Percentiles rank a stretch among this genome's conserved stretches.
phyloP scores from a whole-genome alignment of 345 rosid genomes.

The Eucalyptus erythrocorys region DNA sequence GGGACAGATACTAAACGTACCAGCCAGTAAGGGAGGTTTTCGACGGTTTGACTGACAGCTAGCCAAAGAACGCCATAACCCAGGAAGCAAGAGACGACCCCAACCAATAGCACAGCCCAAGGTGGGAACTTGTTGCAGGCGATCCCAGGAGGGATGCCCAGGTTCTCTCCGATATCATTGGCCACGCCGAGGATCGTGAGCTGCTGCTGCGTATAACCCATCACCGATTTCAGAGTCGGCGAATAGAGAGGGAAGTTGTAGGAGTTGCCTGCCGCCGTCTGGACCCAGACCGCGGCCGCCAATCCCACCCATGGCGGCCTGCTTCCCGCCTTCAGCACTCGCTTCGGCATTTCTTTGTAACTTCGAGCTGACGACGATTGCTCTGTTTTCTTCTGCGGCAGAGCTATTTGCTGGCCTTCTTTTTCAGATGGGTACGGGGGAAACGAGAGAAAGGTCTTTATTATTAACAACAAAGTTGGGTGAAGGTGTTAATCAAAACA shows the following conservation, averaged over 20 bases:
- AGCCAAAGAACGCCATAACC: conserved; percentile 95
- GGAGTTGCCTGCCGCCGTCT: conserved; percentile 53
- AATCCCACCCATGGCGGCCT: conserved; percentile 97
- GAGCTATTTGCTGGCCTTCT: background rate
- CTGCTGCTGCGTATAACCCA: conserved; percentile 78
- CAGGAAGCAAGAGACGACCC: conserved; percentile 54
- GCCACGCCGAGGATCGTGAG: conserved; percentile 88
- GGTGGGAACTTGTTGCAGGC: conserved; percentile 91
- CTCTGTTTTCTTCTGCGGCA: background rate
- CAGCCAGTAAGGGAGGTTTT: conserved; percentile 72
- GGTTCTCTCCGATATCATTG: conserved; percentile 80
- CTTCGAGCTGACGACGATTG: background rate
- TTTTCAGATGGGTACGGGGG: background rate
- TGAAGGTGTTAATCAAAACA: background rate
- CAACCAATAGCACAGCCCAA: conserved; percentile 69
- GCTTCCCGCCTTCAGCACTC: conserved; percentile 58
- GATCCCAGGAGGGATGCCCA: conserved; percentile 78
- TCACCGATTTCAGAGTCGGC: conserved; percentile 52
- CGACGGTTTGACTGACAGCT: conserved; percentile 47
- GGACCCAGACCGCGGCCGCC: conserved; percentile 90
- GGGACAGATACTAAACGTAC: conserved; percentile 14
- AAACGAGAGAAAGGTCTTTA: background rate
- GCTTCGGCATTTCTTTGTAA: background rate
- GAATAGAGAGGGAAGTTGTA: conserved; percentile 84
- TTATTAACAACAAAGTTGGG: background rate